These are phyloP conservation scores for Kazachstania taianensis DNA, from an alignment of 805 yeast genomes.

Conservation along the genomic window DNA sequence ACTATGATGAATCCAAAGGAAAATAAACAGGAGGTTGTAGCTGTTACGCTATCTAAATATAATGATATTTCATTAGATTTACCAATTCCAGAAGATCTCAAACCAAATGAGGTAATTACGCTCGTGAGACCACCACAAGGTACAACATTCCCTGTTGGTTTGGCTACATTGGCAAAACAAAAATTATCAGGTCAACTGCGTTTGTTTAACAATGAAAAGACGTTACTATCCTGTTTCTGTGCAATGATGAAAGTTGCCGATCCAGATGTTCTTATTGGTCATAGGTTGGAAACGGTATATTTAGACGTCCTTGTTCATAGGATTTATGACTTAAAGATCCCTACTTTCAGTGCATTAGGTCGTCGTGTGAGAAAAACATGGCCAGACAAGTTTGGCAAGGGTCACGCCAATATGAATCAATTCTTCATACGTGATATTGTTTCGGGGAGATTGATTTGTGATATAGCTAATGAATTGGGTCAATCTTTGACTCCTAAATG, in stretches of 20 bases:
- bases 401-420: constrained; percentile 40
- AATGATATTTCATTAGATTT: constrained; percentile 64
- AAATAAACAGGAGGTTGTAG: constrained; percentile 78
- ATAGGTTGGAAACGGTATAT: constrained; percentile 67
- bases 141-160: constrained; percentile 65
- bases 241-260: constrained; percentile 67
- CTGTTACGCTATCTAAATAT: constrained; percentile 69
- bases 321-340: constrained; percentile 61
- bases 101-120: constrained; percentile 56
- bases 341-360: constrained; percentile 75
- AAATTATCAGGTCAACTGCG: constrained; percentile 37
- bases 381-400: constrained; percentile 64
- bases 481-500: constrained; percentile 85
- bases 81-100: constrained; percentile 50
- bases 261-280: constrained; percentile 89
- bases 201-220: constrained; percentile 61
- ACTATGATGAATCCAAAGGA: constrained; percentile 65
- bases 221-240: constrained; percentile 62
- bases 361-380: constrained; percentile 66
- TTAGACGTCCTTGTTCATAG: constrained; percentile 75
- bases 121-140: constrained; percentile 69
- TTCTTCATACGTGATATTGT: constrained; percentile 57
- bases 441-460: constrained; percentile 84
- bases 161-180: constrained; percentile 50
- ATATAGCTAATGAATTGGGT: constrained; percentile 90